Conservation (phyloP, 106 monocot species). For the Alisma plantagoaquatica region DNA sequence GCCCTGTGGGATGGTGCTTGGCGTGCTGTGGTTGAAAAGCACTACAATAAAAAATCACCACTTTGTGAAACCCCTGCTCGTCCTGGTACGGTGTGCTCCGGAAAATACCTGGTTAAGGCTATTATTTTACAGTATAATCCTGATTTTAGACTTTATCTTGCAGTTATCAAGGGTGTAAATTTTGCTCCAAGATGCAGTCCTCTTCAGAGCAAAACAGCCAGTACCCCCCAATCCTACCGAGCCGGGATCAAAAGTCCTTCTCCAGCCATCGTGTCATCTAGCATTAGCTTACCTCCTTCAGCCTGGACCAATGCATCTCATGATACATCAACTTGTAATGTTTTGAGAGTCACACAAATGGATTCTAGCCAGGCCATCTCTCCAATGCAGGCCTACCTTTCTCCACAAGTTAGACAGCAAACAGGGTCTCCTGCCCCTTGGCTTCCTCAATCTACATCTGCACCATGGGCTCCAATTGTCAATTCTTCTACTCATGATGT, state of each 20-base stretch:
- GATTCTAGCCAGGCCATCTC: slow-evolving; percentile 44
- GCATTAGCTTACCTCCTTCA: too few species aligned
- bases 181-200: slow-evolving; percentile 22
- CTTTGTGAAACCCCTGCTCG: slow-evolving; percentile 39
- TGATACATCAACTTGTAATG: slow-evolving; percentile 27
- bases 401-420: slow-evolving; percentile 35
- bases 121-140: too few species aligned
- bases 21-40: slow-evolving; percentile 42
- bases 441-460: slow-evolving; percentile 30
- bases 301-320: slow-evolving; percentile 25
- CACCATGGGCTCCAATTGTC: slow-evolving; percentile 28
- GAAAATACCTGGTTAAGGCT: too few species aligned
- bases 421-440: slow-evolving; percentile 26
- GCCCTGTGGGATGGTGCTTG: slow-evolving; percentile 56
- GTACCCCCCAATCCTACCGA: slow-evolving; percentile 19
- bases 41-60: slow-evolving; percentile 52
- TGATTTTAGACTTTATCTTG: slow-evolving; percentile 14
- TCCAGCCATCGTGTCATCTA: too few species aligned
- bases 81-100: slow-evolving; percentile 37
- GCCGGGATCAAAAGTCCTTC: slow-evolving; percentile 25
- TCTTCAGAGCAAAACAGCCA: slow-evolving; percentile 34
- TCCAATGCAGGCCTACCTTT: slow-evolving; percentile 45
- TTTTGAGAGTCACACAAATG: slow-evolving; percentile 33
- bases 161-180: slow-evolving; percentile 35
- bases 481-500: slow-evolving; percentile 29